Base-by-base conservation (phyloP, 106 monocot genomes). In the Allium cepa region DNA sequence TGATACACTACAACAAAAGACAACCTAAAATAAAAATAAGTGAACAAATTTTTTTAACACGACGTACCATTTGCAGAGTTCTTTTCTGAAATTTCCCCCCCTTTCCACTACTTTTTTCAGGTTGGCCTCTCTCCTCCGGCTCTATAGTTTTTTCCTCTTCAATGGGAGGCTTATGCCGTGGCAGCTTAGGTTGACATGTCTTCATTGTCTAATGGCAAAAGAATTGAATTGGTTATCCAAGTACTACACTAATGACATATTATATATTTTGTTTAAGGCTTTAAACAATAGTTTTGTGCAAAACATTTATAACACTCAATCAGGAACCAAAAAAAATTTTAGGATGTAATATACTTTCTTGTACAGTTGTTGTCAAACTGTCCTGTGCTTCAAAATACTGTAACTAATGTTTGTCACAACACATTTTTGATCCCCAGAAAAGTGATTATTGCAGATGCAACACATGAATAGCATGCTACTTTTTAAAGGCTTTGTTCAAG, bases 121-220 rank as follows among this genome's bases (percentile, higher is more conserved):
- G 3, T 27, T 67, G 26, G 13, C 28, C 52, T 26, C 9, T 27
- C 68, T 62, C 71, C 71, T 27, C 70, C 45, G 11, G 55, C 11
- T 49, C 28, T 53, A 11, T 27, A 53, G 26, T 52, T 49, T 48
- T 60, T 45, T 1, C 72, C 15, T 56, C 73, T 50, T 61, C 73
- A 15, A 3, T 50, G 47, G n/a, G 69, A 66, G 75, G 60, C 10
- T 36, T 46, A 11, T 28, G 67, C 71, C 66, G 72, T 5, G 59
- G 70, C 16, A 83, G 75, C 75, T 79, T 83, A 62, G 71, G 72
- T 56, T 83, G 79, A 67, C 12, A 27, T 22, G 4, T 16, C 15
- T 50, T 53, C 7, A 26, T 48, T 26, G 18, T 46, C 68, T 52
- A 17, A 9, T 26, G 17, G 36, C 36, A 36, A 3, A 51, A 51